Evolutionary conservation across 179 eudicot species (phyloP), one percentile per base, ranked within the genome.

Genomic region (Dionaea muscipula): DNA sequence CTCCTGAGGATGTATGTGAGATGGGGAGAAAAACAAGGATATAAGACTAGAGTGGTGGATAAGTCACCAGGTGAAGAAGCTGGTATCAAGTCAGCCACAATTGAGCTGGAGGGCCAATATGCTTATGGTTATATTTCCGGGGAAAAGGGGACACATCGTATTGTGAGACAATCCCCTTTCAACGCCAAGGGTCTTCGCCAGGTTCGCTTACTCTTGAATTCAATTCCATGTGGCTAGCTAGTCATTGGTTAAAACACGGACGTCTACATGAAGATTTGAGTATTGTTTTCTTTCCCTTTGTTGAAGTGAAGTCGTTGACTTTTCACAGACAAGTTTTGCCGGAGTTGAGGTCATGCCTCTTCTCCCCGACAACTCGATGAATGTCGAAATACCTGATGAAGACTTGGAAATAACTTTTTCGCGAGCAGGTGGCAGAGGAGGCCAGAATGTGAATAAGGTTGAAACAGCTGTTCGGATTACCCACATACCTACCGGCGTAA

Each of bases 321-420:
- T 27, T 52, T 25, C 51, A 65, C 85, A 91, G 98, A 91, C 96
- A n/a, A 91, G 98, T 65, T 91, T 91, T 76, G 75, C 86, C 49
- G 98, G 98, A 55, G 83, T 91, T 55, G 98, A 91, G 73, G 83
- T 87, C 35, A 91, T 91, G 95, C 98, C 96, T 59, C 89, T 87
- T 68, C 91, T 91, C 65, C 96, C 94, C 7, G 98, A 91, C 49
- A 96, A 84, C 24, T 82, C 95, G 0, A 1, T 81, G 61, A 59
- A 77, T 58, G 83, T 87, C 66, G 96, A 91, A 41, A 91, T 91
- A 53, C 98, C 98, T 3, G 98, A 91, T 54, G 98, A 84, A 64
- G 98, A 91, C 56, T 67, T 91, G 70, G 95, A 87, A 21, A 75
- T 84, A 27, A 82, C 69, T 48, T 78, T 79, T 54, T 61, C 86